These are phyloP conservation scores for Aspergillus puulaauensis DNA, from an alignment of 2,329 filamentous ascomycete genomes.

Conservation along the genomic window DNA sequence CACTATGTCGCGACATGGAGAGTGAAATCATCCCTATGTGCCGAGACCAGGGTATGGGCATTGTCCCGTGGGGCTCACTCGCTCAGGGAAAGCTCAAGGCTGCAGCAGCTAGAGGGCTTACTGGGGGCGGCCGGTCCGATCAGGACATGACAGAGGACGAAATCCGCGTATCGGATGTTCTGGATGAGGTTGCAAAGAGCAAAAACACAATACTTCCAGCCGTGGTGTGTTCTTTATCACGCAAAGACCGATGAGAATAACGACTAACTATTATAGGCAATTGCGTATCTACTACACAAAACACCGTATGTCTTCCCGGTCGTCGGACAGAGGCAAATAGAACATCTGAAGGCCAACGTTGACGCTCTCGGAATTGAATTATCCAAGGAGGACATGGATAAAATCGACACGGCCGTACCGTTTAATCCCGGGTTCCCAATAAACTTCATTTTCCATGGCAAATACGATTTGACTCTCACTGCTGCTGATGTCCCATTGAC, in stretches of 20 bases:
- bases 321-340: slow-evolving; percentile 66
- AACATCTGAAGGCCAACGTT: slow-evolving; percentile 70
- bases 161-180: slow-evolving; percentile 35
- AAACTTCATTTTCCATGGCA: slow-evolving; percentile 3
- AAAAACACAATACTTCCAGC: neutral
- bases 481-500: slow-evolving; percentile 10
- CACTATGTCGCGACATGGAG: slow-evolving; percentile 39
- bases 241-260: slow-evolving; percentile 28
- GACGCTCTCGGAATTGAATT: slow-evolving; percentile 63
- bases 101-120: neutral
- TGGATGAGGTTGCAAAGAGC: neutral
- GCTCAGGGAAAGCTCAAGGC: neutral
- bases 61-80: neutral
- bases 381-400: slow-evolving; percentile 57
- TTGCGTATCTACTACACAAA: slow-evolving; percentile 74
- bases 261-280: slow-evolving; percentile 55
- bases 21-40: slow-evolving; percentile 35
- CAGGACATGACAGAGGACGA: slow-evolving; percentile 52
- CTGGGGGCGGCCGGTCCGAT: neutral
- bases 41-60: slow-evolving; percentile 35
- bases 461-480: slow-evolving; percentile 7
- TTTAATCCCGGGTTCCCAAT: slow-evolving; percentile 53
- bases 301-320: slow-evolving; percentile 72
- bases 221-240: neutral
- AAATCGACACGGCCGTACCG: slow-evolving; percentile 53